Percentiles rank a stretch among this genome's conserved stretches.
Evolutionary conservation across 2,329 filamentous ascomycete species (phyloP).

Genomic region (Fusarium sp.): DNA sequence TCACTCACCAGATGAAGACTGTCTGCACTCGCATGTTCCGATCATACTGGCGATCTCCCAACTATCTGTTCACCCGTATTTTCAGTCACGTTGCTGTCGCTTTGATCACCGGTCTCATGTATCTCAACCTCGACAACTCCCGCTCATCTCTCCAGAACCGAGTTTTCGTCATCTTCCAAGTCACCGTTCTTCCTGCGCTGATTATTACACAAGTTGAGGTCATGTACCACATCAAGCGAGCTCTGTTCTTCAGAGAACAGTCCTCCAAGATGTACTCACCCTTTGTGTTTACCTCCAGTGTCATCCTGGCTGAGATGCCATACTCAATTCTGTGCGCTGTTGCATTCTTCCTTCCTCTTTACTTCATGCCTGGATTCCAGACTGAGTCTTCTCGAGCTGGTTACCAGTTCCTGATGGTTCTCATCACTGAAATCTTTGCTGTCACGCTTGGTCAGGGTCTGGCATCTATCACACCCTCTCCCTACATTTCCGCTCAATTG

Average conservation of each 20-base stretch:
- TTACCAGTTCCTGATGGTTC: constrained; percentile 87
- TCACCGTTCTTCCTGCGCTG: constrained; percentile 83
- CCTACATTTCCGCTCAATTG: constrained; percentile 81
- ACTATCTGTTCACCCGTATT: constrained; percentile 88
- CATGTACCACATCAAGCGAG: constrained; percentile 82
- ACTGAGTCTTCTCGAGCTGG: constrained; percentile 73
- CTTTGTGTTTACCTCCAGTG: constrained; percentile 79
- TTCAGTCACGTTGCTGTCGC: constrained; percentile 87
- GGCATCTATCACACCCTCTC: constrained; percentile 79
- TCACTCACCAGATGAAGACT: constrained; percentile 80
- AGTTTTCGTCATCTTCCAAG: constrained; percentile 91
- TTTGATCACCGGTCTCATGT: constrained; percentile 81
- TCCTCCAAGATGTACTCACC: constrained; percentile 88
- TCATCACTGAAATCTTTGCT: constrained; percentile 86
- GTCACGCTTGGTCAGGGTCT: constrained; percentile 83
- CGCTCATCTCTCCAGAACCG: constrained; percentile 83
- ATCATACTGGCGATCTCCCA: constrained; percentile 85
- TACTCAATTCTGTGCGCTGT: constrained; percentile 85
- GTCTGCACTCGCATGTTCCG: constrained; percentile 80
- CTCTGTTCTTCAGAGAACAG: constrained; percentile 87
- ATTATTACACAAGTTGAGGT: constrained; percentile 84
- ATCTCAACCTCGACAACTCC: constrained; percentile 80
- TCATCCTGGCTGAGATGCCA: constrained; percentile 86
- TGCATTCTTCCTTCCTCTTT: constrained; percentile 82
- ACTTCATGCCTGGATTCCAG: constrained; percentile 85